Base-by-base conservation (phyloP, 1,284 basidiomycete genomes). In the Leccinum pachyderme region DNA sequence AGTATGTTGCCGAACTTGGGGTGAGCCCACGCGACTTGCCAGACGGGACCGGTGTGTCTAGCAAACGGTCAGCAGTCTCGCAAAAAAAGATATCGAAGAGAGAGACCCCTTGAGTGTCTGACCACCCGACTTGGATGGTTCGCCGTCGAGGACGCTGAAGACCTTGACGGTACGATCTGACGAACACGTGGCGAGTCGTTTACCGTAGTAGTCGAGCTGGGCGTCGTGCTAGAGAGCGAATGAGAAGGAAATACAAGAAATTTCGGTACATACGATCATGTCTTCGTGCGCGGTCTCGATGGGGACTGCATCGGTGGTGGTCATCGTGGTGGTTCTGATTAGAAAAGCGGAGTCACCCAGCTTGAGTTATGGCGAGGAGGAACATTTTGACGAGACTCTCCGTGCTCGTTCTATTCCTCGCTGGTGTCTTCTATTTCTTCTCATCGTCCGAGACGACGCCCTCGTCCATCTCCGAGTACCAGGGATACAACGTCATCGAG, bases 11-110 rank as follows among this genome's bases (percentile, higher is more conserved):
- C 96, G 64, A 93, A 95, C 71, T 94, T 95, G 7, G 97, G 96
- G 68, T 99, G 95, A 7, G 93, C 96, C 97, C 96, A 99, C n/a
- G 95, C 86, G 48, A 99, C 88, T 72, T 97, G 95, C 95, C 96
- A 98, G 35, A 99, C 94, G 4, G 96, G 96, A 15, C 95, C 95
- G 12, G 94, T 93, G 74, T 98, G 97, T 50, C 94, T 91, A 33
- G 46, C 13, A 33, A 31, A 44, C 13, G 3, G 2, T 67, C 28
- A 52, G 45, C 6, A 18, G 18, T 25, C 11, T 33, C 18, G 13
- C 28, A 4, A 7, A 29, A 7, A 0, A 32, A 29, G 15, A 15
- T 7, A 4, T 11, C 31, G 32, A 5, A 31, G 8, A 33, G 27
- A 56, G 85, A 60, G 61, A 95, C 93, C 93, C 93, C 72, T 90